Evolutionary conservation across 140 eudicot species (phyloP), one percentile per base, ranked within the genome.

Genomic region (Oenanthe javanica): DNA sequence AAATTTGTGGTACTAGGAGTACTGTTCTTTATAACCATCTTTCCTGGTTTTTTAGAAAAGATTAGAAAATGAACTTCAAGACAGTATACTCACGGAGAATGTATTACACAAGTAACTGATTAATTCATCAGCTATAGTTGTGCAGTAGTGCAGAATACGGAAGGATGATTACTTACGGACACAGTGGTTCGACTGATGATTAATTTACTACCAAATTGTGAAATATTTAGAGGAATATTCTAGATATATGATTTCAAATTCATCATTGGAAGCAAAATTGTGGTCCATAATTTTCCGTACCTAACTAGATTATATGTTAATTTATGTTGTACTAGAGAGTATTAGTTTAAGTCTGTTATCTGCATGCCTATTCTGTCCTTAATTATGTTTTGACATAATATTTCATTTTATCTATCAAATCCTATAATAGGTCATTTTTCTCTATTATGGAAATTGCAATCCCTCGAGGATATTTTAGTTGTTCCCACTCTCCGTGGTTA

Each of bases 221-320:
- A 61, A 19, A 43, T 43, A 40, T 12, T 43, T 21, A 23, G 75
- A 46, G 31, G 75, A 64, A 79, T 63, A 63, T 25, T 63, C 71
- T 36, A 10, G 72, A 77, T n/a, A 23, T 23, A 79, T 15, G 10
- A 59, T 18, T 79, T 43, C 40, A 19, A 61, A 23, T 19, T 45
- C 54, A 45, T 43, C 27, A 45, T 61, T 64, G 49, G 81, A 46
- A 63, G 43, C 74, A 27, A 69, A 43, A 25, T 45, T 61, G 81
- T 9, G 81, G 81, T 79, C 63, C 72, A 40, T 3, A 79, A n/a
- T 78, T 13, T n/a, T 78, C 36, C 43, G 38, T n/a, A 61, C 81
- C 81, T 78, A 78, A 23, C 12, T n/a, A 52, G 52, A 18, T 77
- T 77, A 63, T 23, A 61, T 55, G 47, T 40, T 40, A 40, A 31